phyloP scores from a whole-genome alignment of 106 monocot species.

The Hemerocallis citrina region DNA sequence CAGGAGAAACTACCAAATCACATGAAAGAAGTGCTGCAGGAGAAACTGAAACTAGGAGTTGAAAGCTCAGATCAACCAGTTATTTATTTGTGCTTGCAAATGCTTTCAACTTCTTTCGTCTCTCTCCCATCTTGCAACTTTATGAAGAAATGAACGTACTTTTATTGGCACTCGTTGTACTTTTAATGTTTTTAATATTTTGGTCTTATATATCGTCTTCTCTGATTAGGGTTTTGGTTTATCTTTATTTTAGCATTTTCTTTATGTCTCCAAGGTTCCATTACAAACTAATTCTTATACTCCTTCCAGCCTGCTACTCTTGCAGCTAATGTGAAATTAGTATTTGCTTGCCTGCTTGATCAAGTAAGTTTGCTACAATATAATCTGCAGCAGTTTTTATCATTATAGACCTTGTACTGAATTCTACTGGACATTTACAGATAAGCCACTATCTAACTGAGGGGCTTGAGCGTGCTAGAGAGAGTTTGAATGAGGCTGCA shows the following conservation, averaged over 20 bases:
- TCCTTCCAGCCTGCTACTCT: conserved; percentile 63
- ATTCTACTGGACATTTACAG: conserved; percentile 25
- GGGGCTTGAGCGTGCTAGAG: conserved; percentile 83
- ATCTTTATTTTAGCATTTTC: background rate
- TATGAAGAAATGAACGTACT: too few relatives aligned
- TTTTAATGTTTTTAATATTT: too few relatives aligned
- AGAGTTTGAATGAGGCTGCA: conserved; percentile 95
- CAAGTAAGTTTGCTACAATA: conserved; percentile 63
- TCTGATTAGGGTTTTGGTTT: background rate
- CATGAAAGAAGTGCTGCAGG: too few relatives aligned
- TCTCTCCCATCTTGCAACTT: too few relatives aligned
- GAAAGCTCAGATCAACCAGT: too few relatives aligned
- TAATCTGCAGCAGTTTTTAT: background rate
- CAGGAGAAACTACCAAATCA: too few relatives aligned
- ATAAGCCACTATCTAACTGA: conserved; percentile 94
- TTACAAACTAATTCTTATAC: background rate
- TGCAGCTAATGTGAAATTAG: conserved; percentile 73
- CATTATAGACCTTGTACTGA: background rate
- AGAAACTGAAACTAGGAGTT: too few relatives aligned
- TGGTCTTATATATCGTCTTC: background rate
- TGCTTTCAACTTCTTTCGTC: too few relatives aligned
- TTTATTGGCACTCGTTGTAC: too few relatives aligned
- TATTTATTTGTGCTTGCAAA: too few relatives aligned
- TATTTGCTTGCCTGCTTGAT: conserved; percentile 92
- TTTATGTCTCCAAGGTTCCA: background rate